Percentiles rank a stretch among this genome's conserved stretches.
These are phyloP conservation scores for Aspergillus caelatus DNA, from an alignment of 2,329 filamentous ascomycete genomes.

Conservation along the genomic window DNA sequence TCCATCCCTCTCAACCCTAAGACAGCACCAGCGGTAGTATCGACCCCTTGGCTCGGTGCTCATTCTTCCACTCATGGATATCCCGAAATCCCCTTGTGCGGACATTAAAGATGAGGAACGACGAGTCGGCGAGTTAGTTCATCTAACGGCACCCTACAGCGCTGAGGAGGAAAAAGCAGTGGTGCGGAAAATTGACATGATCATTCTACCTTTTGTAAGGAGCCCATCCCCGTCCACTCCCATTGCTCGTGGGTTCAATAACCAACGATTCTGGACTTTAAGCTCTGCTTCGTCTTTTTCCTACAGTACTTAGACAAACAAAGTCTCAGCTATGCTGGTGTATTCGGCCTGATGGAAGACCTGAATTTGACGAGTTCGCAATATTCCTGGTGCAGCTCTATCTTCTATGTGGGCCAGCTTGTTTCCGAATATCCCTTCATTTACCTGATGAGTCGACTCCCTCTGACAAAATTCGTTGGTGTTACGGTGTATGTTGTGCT, in stretches of 20 bases:
- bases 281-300: not conserved
- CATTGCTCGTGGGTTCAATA: not conserved
- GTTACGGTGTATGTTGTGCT: not conserved
- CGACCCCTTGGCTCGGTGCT: not conserved
- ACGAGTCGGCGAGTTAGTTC: not conserved
- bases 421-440: conserved; percentile 53
- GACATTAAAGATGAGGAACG: not conserved
- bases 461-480: conserved; percentile 30
- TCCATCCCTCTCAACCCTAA: not conserved
- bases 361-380: conserved; percentile 47
- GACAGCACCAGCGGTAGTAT: not conserved
- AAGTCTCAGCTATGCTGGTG: not conserved
- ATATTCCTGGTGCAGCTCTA: conserved; percentile 51
- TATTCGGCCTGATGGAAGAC: conserved; percentile 32
- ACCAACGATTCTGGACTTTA: not conserved
- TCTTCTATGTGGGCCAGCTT: conserved; percentile 40
- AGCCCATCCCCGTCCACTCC: not conserved
- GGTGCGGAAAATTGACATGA: not conserved
- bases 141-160: not conserved
- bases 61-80: not conserved
- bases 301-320: not conserved
- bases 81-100: not conserved
- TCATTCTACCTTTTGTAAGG: not conserved
- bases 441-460: conserved; percentile 54
- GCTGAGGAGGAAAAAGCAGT: not conserved